A percentile compares a stretch with the other conserved stretches of the same genome.
Conservation (phyloP, 306 rosid genomes). For the Cicer bijugum region DNA sequence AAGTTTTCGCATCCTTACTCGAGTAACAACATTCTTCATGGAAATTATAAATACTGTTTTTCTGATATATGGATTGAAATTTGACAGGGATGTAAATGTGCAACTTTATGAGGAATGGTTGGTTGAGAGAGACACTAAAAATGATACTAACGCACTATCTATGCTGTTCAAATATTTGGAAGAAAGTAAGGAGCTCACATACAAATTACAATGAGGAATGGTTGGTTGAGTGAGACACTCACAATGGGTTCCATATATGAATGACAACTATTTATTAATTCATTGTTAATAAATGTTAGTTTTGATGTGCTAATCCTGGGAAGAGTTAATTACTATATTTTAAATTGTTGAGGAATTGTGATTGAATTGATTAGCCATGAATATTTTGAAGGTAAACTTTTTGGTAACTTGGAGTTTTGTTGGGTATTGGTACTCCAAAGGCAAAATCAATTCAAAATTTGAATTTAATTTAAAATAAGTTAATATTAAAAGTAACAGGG, state of each 20-base stretch:
- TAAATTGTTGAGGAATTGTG: too few species aligned
- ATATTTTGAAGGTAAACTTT: too few species aligned
- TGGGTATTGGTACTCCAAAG: too few species aligned
- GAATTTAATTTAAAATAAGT: too few species aligned
- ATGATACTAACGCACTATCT: constrained; percentile 60
- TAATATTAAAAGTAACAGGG: too few species aligned
- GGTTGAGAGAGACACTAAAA: constrained; percentile 63
- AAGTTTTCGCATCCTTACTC: background rate
- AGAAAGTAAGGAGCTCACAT: constrained; percentile 49
- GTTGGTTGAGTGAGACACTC: background rate
- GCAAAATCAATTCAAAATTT: too few species aligned
- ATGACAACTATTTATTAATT: background rate
- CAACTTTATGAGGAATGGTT: constrained; percentile 79
- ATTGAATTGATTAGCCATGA: too few species aligned
- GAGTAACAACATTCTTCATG: constrained; percentile 27
- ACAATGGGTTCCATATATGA: background rate
- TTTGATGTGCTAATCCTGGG: too few species aligned
- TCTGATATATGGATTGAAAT: constrained; percentile 41
- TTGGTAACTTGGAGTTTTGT: too few species aligned
- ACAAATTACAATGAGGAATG: constrained; percentile 4
- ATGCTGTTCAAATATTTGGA: constrained; percentile 61
- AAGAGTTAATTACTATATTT: too few species aligned
- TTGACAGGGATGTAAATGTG: constrained; percentile 72
- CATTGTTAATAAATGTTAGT: background rate
- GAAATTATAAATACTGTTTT: background rate